phyloP scores from a whole-genome alignment of 2,329 filamentous ascomycete genomes.

The Amphichorda felina region DNA sequence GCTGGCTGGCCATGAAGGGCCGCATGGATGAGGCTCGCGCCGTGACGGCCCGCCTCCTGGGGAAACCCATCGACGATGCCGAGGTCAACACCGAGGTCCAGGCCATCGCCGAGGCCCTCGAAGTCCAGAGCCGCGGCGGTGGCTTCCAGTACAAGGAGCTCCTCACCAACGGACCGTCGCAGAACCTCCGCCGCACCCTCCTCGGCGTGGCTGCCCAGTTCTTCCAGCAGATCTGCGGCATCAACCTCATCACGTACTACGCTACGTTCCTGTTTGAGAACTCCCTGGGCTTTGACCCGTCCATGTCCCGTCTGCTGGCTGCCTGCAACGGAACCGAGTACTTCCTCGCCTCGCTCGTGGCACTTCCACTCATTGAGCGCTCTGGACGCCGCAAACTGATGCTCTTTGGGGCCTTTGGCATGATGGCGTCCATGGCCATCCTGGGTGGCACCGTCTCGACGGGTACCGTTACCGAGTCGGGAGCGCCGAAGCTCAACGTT shows the following conservation, averaged over 20 bases:
- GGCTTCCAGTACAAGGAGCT: conserved; percentile 18
- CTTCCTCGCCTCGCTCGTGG: conserved; percentile 24
- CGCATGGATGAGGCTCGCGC: conserved; percentile 12
- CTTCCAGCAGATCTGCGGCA: conserved; percentile 14
- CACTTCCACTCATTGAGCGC: conserved; percentile 30
- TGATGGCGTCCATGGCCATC: conserved; percentile 53
- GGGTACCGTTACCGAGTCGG: conserved; percentile 15
- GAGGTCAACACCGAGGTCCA: conserved; percentile 20
- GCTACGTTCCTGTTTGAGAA: conserved; percentile 21
- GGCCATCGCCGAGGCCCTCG: conserved; percentile 26
- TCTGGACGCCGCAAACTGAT: conserved; percentile 50
- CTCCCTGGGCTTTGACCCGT: conserved; percentile 29
- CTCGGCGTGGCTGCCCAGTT: conserved; percentile 13
- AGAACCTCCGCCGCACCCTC: conserved; percentile 25
- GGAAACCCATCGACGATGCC: conserved; percentile 11
- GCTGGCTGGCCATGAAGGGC: conserved; percentile 31
- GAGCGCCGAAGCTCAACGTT: conserved; percentile 13
- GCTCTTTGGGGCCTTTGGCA: conserved; percentile 50
- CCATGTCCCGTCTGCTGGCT: conserved; percentile 39
- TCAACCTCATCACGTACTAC: conserved; percentile 24
- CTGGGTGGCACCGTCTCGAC: conserved; percentile 20
- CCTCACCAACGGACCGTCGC: conserved; percentile 30
- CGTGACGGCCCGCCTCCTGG: conserved; percentile 12
- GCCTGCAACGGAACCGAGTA: conserved; percentile 37
- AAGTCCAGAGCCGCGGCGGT: conserved; percentile 16